Conservation (phyloP, 108 stramenopile species). For the Stephanodiscus minutulus region DNA sequence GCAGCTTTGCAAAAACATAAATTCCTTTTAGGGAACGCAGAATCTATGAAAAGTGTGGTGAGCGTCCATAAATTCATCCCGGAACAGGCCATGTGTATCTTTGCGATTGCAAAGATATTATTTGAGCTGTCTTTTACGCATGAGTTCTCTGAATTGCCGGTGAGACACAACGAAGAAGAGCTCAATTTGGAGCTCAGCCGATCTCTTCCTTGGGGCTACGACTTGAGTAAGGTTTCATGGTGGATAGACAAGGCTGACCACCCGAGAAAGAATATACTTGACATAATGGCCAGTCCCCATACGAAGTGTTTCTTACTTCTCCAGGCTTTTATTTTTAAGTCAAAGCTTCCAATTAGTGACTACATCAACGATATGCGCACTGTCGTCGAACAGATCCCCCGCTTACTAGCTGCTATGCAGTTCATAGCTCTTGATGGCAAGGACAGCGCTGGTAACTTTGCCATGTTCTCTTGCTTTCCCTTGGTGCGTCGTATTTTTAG, state of each 20-base stretch:
- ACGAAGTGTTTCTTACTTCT: slow-evolving; percentile 94
- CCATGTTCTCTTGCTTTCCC: slow-evolving; percentile 47
- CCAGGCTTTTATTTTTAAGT: slow-evolving; percentile 84
- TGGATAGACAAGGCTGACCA: slow-evolving; percentile 33
- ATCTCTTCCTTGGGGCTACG: slow-evolving; percentile 81
- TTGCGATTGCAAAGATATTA: slow-evolving; percentile 69
- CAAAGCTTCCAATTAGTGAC: slow-evolving; percentile 94
- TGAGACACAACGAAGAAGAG: slow-evolving; percentile 97
- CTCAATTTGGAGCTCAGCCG: slow-evolving; percentile 92
- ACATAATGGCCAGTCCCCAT: slow-evolving; percentile 87
- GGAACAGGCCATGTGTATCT: slow-evolving; percentile 17
- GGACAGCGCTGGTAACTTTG: slow-evolving; percentile 58
- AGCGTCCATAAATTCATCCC: slow-evolving; percentile 15
- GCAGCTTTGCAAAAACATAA: slow-evolving; percentile 11
- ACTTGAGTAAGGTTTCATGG: slow-evolving; percentile 49
- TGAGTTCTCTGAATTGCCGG: slow-evolving; percentile 97
- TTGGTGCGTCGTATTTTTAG: slow-evolving; percentile 36
- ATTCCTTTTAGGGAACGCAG: slow-evolving; percentile 13
- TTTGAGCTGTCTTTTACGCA: slow-evolving; percentile 74
- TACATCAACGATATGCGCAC: slow-evolving; percentile 96
- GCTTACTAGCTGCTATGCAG: slow-evolving; percentile 96
- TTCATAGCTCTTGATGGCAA: slow-evolving; percentile 80
- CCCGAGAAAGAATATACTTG: slow-evolving; percentile 44
- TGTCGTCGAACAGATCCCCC: slow-evolving; percentile 94
- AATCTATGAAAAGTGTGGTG: slow-evolving; percentile 8